Conservation (phyloP, 371 early-diverging fungal genomes). For the Syncephalastrum racemosum region DNA sequence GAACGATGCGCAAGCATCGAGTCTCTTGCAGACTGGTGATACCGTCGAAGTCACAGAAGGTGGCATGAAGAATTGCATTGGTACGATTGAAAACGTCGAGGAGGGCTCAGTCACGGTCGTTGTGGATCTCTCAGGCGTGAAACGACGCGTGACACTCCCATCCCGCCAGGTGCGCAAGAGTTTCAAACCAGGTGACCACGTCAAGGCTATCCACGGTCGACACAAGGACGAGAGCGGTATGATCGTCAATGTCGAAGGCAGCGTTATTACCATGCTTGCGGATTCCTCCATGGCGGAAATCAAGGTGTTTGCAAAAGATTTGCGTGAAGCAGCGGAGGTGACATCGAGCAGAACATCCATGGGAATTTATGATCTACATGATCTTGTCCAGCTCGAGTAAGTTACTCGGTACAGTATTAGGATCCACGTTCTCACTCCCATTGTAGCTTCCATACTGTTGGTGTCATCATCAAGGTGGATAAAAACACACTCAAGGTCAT, state of each 20-base stretch:
- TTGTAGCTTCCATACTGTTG: conserved; percentile 66
- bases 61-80: conserved; percentile 82
- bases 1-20: conserved; percentile 44
- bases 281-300: conserved; percentile 75
- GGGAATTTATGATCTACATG: conserved; percentile 78
- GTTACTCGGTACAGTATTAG: conserved; percentile 18
- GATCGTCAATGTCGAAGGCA: conserved; percentile 78
- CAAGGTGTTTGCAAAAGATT: conserved; percentile 86
- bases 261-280: conserved; percentile 79
- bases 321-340: conserved; percentile 71
- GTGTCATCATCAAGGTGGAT: conserved; percentile 85
- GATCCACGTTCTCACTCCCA: not conserved
- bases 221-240: conserved; percentile 87
- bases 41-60: conserved; percentile 89
- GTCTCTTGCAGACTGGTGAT: conserved; percentile 81
- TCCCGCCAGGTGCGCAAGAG: conserved; percentile 80
- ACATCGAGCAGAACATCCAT: conserved; percentile 47
- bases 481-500: conserved; percentile 73
- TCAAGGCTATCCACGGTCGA: conserved; percentile 91
- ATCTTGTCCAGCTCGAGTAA: conserved; percentile 84
- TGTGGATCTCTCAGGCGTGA: conserved; percentile 54
- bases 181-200: conserved; percentile 90
- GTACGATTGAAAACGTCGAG: conserved; percentile 72
- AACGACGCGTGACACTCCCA: conserved; percentile 45
- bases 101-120: conserved; percentile 65